Conservation (phyloP, 2,329 filamentous ascomycete species). For the Apiospora rasikravindrae region DNA sequence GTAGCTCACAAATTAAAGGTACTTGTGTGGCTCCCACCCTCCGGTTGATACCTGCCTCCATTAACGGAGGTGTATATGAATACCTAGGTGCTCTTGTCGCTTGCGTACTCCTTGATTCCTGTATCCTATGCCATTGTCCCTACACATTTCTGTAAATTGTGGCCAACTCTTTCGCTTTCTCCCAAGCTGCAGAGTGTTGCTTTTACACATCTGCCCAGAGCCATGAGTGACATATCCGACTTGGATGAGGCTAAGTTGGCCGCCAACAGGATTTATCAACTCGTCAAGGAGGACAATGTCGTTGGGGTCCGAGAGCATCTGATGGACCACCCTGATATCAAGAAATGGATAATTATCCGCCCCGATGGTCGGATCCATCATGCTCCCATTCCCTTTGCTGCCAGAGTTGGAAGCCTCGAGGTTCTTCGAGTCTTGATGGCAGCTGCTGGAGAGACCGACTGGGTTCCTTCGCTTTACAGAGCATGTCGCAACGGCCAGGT, state of each 20-base stretch:
- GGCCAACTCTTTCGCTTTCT: too few species aligned
- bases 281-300: background rate
- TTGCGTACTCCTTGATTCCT: too few species aligned
- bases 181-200: too few species aligned
- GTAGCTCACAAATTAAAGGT: too few species aligned
- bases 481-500: background rate
- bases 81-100: too few species aligned
- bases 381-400: background rate
- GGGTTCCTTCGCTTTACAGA: background rate
- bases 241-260: background rate
- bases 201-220: background rate
- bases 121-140: too few species aligned
- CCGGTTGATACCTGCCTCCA: too few species aligned
- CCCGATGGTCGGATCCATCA: background rate
- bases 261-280: background rate
- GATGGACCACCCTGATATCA: background rate
- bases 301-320: background rate
- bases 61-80: too few species aligned
- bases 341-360: background rate
- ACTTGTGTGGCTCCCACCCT: too few species aligned
- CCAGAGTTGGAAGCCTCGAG: background rate
- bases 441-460: background rate
- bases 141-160: too few species aligned
- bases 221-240: background rate
- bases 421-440: background rate